These are phyloP conservation scores for Cardamine occulta DNA, from an alignment of 345 rosid genomes.

Conservation along the genomic window DNA sequence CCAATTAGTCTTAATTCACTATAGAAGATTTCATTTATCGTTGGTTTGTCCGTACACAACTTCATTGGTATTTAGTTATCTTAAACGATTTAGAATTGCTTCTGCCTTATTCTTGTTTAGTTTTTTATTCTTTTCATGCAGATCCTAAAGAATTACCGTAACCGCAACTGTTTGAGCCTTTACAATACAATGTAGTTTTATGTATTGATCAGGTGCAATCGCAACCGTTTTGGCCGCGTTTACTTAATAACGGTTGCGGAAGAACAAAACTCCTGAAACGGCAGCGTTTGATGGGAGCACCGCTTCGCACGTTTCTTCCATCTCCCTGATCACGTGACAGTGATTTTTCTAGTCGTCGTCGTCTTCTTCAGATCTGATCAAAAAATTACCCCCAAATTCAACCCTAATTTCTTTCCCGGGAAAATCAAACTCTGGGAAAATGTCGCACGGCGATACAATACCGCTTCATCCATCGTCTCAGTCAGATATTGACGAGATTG, in stretches of 20 bases:
- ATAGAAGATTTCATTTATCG: too few species aligned
- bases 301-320: slow-evolving; percentile 1
- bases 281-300: background rate
- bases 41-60: too few species aligned
- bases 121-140: too few species aligned
- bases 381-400: background rate
- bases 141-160: too few species aligned
- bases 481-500: slow-evolving; percentile 97
- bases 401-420: slow-evolving; percentile 21
- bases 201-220: background rate
- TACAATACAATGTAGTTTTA: background rate
- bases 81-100: too few species aligned
- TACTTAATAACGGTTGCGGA: background rate
- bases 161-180: too few species aligned
- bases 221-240: background rate
- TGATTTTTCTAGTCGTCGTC: background rate
- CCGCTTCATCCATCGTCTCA: slow-evolving; percentile 85
- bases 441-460: slow-evolving; percentile 81
- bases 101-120: too few species aligned
- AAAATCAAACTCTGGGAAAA: slow-evolving; percentile 34
- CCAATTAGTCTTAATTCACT: too few species aligned
- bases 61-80: too few species aligned
- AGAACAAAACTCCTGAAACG: background rate
- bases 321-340: slow-evolving; percentile 5
- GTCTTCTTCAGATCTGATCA: slow-evolving; percentile 20